Evolutionary conservation across 2,329 filamentous ascomycete genomes (phyloP).

Genomic region (Domatiomyces catenatus): DNA sequence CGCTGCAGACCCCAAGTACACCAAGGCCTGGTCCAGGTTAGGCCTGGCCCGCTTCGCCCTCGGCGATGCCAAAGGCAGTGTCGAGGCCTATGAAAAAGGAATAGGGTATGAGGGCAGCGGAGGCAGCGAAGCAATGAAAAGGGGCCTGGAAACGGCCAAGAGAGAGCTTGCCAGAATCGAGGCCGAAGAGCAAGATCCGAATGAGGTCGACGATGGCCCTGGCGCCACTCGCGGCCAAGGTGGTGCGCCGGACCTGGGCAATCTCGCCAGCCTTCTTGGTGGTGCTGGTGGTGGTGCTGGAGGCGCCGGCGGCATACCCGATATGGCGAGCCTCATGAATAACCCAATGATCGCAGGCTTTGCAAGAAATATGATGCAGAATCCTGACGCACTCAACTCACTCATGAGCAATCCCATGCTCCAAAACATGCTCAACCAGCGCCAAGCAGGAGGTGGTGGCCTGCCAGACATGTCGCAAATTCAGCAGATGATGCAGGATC

Average conservation of each 20-base stretch:
- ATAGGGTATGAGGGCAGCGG: conserved; percentile 90
- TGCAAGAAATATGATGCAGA: conserved; percentile 95
- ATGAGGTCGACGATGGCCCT: conserved; percentile 36
- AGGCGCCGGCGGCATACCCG: conserved; percentile 59
- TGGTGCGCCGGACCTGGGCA: conserved; percentile 56
- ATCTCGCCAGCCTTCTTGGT: conserved; percentile 56
- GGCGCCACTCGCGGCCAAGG: conserved; percentile 32
- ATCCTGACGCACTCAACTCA: conserved; percentile 80
- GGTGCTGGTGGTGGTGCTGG: conserved; percentile 46
- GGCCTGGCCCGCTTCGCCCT: conserved; percentile 84
- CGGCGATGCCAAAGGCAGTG: conserved; percentile 75
- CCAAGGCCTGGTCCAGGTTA: conserved; percentile 90
- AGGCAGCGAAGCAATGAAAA: conserved; percentile 93
- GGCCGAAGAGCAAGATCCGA: conserved; percentile 34
- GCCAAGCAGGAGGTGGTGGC: conserved; percentile 43
- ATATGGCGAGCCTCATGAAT: conserved; percentile 74
- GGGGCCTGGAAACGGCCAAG: conserved; percentile 87
- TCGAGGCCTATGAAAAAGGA: conserved; percentile 86
- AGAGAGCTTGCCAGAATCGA: conserved; percentile 69
- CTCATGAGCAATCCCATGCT: conserved; percentile 74
- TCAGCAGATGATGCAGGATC: conserved; percentile 72
- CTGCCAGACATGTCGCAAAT: conserved; percentile 61
- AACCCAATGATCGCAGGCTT: conserved; percentile 98
- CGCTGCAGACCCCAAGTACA: conserved; percentile 76
- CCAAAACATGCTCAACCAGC: conserved; percentile 19